Percentiles rank a stretch among this genome's conserved stretches.
phyloP scores from a whole-genome alignment of 371 early-diverging fungal species.

The Rhizopus sp. region DNA sequence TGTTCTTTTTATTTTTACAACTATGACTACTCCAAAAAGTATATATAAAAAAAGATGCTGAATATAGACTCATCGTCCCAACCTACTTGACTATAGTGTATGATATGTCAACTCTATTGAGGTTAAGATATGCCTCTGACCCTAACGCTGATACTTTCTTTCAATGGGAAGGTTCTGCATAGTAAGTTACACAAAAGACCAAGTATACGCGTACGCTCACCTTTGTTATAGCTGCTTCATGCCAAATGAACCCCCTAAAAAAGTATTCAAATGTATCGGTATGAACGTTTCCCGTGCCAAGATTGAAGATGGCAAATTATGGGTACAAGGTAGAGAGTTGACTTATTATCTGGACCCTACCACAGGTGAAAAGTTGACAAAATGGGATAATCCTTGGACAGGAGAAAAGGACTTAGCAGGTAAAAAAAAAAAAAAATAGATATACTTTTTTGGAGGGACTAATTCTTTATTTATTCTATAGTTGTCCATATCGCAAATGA shows the following conservation, averaged over 20 bases:
- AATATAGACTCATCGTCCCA: too few relatives aligned
- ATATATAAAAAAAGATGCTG: background rate
- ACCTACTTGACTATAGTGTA: too few relatives aligned
- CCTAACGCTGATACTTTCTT: conserved; percentile 32
- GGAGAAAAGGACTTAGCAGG: conserved; percentile 33
- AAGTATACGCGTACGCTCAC: background rate
- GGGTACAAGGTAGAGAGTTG: conserved; percentile 30
- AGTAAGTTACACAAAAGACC: conserved; percentile 20
- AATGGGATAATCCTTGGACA: conserved; percentile 47
- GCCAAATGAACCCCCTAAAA: conserved; percentile 37
- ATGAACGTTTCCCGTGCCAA: conserved; percentile 42
- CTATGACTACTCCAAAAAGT: too few relatives aligned
- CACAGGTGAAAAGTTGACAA: conserved; percentile 26
- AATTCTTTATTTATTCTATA: too few relatives aligned
- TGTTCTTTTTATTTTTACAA: too few relatives aligned
- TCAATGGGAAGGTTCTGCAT: conserved; percentile 44
- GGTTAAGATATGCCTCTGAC: conserved; percentile 28
- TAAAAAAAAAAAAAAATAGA: conserved; percentile 9
- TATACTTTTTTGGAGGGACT: too few relatives aligned
- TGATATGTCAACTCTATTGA: conserved; percentile 1
- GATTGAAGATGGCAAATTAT: conserved; percentile 27
- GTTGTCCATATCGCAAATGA: conserved; percentile 47
- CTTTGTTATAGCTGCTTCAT: conserved; percentile 28
- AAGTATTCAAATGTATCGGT: conserved; percentile 35
- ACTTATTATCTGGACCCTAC: conserved; percentile 39